Percentiles rank a stretch among this genome's conserved stretches.
Conservation (phyloP, 345 rosid species). For the Arabidopsis arenosa region DNA sequence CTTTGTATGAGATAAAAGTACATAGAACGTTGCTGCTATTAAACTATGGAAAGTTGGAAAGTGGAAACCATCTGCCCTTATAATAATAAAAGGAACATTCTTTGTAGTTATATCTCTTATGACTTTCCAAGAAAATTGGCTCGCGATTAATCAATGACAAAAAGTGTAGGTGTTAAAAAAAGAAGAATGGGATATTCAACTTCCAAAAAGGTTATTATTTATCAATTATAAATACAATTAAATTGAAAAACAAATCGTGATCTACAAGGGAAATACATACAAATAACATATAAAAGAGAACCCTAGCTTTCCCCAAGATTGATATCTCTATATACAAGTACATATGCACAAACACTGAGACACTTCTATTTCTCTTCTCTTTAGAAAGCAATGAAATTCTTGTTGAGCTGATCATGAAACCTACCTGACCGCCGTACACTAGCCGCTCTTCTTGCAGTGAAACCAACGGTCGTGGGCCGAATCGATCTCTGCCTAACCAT, state of each 20-base stretch:
- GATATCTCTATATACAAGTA: constrained; percentile 15
- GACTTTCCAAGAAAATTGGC: too few relatives aligned
- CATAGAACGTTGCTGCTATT: too few relatives aligned
- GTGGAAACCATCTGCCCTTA: too few relatives aligned
- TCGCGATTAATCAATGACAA: too few relatives aligned
- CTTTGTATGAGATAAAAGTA: too few relatives aligned
- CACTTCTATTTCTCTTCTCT: constrained; percentile 7
- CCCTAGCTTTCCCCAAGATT: constrained; percentile 6
- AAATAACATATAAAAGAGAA: neutral
- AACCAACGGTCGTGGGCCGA: constrained; percentile 79
- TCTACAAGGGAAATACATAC: neutral
- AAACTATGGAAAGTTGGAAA: too few relatives aligned
- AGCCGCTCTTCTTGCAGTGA: constrained; percentile 61
- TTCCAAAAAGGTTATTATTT: neutral
- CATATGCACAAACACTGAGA: constrained; percentile 24
- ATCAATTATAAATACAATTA: neutral
- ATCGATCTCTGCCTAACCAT: constrained; percentile 85
- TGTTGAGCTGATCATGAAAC: constrained; percentile 45
- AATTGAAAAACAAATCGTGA: neutral
- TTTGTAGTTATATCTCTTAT: too few relatives aligned
- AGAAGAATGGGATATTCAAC: too few relatives aligned
- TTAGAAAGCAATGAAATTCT: constrained; percentile 38
- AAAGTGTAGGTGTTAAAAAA: too few relatives aligned
- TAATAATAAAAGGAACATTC: too few relatives aligned
- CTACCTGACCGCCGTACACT: constrained; percentile 47